phyloP scores from a whole-genome alignment of 495 filamentous ascomycete genomes.

The Penicillium riverlandense region DNA sequence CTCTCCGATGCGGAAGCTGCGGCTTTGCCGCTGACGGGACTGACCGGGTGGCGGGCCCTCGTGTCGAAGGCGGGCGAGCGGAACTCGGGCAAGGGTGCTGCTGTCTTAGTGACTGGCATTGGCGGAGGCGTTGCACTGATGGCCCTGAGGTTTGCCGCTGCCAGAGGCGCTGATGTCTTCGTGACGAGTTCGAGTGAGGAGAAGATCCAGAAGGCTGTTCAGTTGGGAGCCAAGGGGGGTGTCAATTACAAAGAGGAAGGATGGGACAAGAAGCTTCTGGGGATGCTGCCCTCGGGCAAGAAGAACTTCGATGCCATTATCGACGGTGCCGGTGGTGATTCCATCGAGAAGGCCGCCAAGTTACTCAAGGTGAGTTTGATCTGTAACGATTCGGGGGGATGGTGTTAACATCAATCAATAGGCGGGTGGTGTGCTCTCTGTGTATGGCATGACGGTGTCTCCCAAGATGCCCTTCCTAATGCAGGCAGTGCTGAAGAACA shows the following conservation, averaged over 20 bases:
- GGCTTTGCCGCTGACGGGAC: conserved; percentile 69
- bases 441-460: conserved; percentile 72
- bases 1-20: conserved; percentile 66
- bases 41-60: conserved; percentile 84
- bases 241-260: conserved; percentile 56
- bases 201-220: conserved; percentile 57
- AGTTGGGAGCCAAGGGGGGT: conserved; percentile 62
- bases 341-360: conserved; percentile 50
- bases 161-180: conserved; percentile 56
- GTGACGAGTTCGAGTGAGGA: conserved; percentile 59
- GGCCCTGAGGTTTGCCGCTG: conserved; percentile 62
- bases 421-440: conserved; percentile 58
- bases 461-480: conserved; percentile 69
- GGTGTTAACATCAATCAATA: conserved; percentile 4
- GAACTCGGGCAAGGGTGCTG: conserved; percentile 51
- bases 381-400: conserved; percentile 3
- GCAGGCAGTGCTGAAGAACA: conserved; percentile 64
- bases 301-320: conserved; percentile 62
- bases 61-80: conserved; percentile 57
- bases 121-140: conserved; percentile 73
- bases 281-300: conserved; percentile 45
- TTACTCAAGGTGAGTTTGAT: conserved; percentile 42
- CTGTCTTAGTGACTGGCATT: conserved; percentile 70
- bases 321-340: conserved; percentile 71
- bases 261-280: conserved; percentile 63